A percentile compares a stretch with the other conserved stretches of the same genome.
Conservation (phyloP, 2,329 filamentous ascomycete species). For the Sclerotinia sclerotiorum region DNA sequence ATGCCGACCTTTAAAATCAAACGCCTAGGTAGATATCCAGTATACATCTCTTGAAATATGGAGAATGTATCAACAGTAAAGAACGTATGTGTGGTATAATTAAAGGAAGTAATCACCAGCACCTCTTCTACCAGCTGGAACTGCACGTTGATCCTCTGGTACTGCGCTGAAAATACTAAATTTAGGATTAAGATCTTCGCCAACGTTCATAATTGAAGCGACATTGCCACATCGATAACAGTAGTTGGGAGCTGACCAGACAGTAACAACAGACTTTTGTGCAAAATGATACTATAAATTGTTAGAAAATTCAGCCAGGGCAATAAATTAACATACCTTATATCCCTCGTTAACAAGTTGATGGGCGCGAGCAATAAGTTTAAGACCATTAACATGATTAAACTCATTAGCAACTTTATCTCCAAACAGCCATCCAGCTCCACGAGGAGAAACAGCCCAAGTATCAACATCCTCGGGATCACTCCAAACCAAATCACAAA, state of each 20-base stretch:
- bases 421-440: constrained; percentile 54
- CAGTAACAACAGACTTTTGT: constrained; percentile 87
- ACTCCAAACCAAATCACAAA: constrained; percentile 75
- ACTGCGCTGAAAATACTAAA: constrained; percentile 92
- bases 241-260: constrained; percentile 57
- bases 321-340: constrained; percentile 50
- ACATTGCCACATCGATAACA: constrained; percentile 54
- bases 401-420: constrained; percentile 75
- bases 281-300: constrained; percentile 77
- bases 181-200: constrained; percentile 79
- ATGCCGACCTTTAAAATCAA: constrained; percentile 18
- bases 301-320: constrained; percentile 36
- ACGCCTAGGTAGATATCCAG: constrained; percentile 20
- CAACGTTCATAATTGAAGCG: constrained; percentile 83
- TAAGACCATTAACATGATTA: constrained; percentile 72
- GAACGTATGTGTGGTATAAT: constrained; percentile 19
- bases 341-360: constrained; percentile 77
- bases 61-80: constrained; percentile 21
- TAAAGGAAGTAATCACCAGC: constrained; percentile 69
- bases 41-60: constrained; percentile 10
- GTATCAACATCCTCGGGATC: constrained; percentile 71
- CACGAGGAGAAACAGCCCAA: constrained; percentile 68
- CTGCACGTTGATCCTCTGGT: constrained; percentile 79
- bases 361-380: constrained; percentile 70
- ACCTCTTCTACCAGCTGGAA: constrained; percentile 68